Evolutionary conservation across 176 grass and related monocot genomes (phyloP).

Genomic region (Themeda triandra): DNA sequence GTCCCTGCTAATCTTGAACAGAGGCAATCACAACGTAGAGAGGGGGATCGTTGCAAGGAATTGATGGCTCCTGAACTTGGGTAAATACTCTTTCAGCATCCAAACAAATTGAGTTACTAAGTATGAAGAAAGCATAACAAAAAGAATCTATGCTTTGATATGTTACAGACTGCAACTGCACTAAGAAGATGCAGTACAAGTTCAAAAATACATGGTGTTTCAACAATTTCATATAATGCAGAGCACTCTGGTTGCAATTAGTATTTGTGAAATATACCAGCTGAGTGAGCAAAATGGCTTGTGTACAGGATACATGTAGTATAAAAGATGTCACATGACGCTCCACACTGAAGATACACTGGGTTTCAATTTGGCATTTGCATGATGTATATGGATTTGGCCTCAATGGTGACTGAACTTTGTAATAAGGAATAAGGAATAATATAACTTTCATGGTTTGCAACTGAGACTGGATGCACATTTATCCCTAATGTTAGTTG

Average conservation of each 20-base stretch:
- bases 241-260: slow-evolving; percentile 6
- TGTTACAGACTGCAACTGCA: slow-evolving; percentile 50
- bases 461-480: neutral
- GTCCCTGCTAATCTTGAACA: slow-evolving; percentile 29
- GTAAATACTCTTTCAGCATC: slow-evolving; percentile 37
- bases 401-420: neutral
- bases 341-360: neutral
- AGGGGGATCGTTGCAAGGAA: neutral
- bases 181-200: slow-evolving; percentile 23
- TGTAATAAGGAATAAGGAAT: neutral
- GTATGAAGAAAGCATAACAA: neutral
- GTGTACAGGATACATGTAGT: neutral
- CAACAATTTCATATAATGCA: neutral
- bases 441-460: neutral
- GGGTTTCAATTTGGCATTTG: neutral
- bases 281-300: neutral
- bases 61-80: slow-evolving; percentile 39
- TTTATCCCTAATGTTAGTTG: neutral
- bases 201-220: neutral
- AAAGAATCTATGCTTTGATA: slow-evolving; percentile 12
- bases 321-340: neutral
- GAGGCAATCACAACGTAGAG: no score
- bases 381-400: neutral
- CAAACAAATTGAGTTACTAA: slow-evolving; percentile 10
- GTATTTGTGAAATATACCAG: neutral